Evolutionary conservation across 352 stramenopile genomes (phyloP).

Genomic region (Pelagophyceae sp.): DNA sequence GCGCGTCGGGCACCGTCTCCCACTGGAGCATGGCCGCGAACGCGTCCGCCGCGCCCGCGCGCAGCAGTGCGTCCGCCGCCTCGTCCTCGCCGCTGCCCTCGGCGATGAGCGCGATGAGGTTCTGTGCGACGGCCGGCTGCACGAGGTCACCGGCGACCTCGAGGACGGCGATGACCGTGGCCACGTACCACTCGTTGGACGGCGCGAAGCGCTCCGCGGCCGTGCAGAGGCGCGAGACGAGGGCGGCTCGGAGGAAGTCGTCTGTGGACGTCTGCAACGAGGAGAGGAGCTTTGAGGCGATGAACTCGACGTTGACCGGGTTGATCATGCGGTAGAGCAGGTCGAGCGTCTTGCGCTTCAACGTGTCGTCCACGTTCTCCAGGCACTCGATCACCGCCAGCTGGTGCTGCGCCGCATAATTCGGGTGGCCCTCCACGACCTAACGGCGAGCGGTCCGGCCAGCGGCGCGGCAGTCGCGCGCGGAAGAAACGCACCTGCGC

Average conservation of each 20-base stretch:
- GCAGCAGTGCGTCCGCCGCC: constrained; percentile 56
- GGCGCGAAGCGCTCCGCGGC: constrained; percentile 93
- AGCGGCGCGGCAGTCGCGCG: no score
- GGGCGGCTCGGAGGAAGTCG: constrained; percentile 89
- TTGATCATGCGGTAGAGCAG: constrained; percentile 95
- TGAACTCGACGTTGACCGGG: constrained; percentile 99
- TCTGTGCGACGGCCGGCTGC: constrained; percentile 89
- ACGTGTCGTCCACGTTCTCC: constrained; percentile 96
- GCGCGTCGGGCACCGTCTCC: constrained; percentile 92
- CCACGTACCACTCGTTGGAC: constrained; percentile 97
- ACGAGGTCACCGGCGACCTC: constrained; percentile 85
- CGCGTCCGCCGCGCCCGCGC: neutral
- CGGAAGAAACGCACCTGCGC: no score
- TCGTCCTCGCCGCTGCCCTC: constrained; percentile 92
- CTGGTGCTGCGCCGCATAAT: constrained; percentile 96
- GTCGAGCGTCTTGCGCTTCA: constrained; percentile 97
- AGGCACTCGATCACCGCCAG: constrained; percentile 99
- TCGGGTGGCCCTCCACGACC: constrained; percentile 84
- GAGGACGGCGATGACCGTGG: constrained; percentile 86
- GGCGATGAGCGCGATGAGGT: constrained; percentile 94
- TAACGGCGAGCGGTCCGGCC: no score
- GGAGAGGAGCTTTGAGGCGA: constrained; percentile 93
- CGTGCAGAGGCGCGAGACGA: constrained; percentile 93
- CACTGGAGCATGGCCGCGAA: constrained; percentile 35
- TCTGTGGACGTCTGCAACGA: constrained; percentile 89